A percentile compares a stretch with the other conserved stretches of the same genome.
Evolutionary conservation across 208 protist species (phyloP).

Genomic region (Borovskyia barvae): DNA sequence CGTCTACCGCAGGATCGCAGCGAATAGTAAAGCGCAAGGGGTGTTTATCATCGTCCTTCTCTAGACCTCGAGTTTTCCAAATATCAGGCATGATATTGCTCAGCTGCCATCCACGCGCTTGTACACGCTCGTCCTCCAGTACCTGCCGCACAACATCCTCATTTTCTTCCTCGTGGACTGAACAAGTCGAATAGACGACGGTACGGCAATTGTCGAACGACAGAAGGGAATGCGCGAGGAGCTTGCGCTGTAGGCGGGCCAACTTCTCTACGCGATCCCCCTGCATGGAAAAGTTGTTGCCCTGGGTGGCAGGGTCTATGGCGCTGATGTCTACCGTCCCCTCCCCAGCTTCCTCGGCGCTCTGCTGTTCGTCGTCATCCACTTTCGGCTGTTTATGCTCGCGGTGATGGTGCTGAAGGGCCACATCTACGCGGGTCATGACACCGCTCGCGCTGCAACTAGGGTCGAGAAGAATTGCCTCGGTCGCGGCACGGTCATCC

Average conservation of each 20-base stretch:
- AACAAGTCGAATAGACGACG: slow-evolving; percentile 93
- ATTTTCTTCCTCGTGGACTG: slow-evolving; percentile 87
- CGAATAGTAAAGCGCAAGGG: slow-evolving; percentile 83
- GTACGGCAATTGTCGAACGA: slow-evolving; percentile 86
- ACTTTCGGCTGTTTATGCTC: slow-evolving; percentile 13
- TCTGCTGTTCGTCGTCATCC: not conserved
- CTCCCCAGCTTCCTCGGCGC: slow-evolving; percentile 8
- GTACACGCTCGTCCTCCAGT: slow-evolving; percentile 68
- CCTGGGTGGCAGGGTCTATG: slow-evolving; percentile 40
- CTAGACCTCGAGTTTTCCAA: slow-evolving; percentile 58
- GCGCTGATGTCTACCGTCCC: slow-evolving; percentile 9
- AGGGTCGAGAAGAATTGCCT: slow-evolving; percentile 91
- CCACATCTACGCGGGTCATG: slow-evolving; percentile 81
- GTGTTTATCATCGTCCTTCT: slow-evolving; percentile 14
- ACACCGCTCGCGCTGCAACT: slow-evolving; percentile 91
- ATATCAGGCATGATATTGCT: slow-evolving; percentile 77
- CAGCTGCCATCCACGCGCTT: slow-evolving; percentile 71
- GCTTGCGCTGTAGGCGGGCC: slow-evolving; percentile 79
- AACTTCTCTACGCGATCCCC: slow-evolving; percentile 76
- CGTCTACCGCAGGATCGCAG: slow-evolving; percentile 67
- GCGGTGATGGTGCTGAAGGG: slow-evolving; percentile 41
- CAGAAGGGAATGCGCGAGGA: slow-evolving; percentile 83
- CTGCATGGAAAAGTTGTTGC: slow-evolving; percentile 50
- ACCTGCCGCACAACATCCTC: slow-evolving; percentile 86
- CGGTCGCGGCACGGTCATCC: slow-evolving; percentile 64